Conservation (phyloP, 768 basidiomycete species). For the Suillus discolor region DNA sequence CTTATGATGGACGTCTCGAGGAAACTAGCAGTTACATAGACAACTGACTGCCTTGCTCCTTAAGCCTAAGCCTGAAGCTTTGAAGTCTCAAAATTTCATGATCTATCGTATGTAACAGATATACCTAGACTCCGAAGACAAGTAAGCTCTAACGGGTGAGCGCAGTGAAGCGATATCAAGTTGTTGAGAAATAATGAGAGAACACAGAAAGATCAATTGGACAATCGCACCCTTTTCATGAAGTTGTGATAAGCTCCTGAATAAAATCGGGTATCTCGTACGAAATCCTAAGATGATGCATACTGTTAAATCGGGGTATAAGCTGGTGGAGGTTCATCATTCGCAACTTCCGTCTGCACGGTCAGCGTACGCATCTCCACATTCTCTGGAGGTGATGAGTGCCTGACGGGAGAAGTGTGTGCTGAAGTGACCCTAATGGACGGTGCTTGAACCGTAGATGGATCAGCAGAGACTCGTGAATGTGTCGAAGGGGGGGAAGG, state of each 20-base stretch:
- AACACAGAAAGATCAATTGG: not conserved
- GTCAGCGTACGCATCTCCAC: conserved; percentile 11
- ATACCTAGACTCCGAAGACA: not conserved
- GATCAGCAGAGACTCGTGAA: not conserved
- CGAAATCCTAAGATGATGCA: not conserved
- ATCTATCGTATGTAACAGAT: not conserved
- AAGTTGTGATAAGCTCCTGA: not conserved
- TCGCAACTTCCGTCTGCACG: conserved; percentile 17
- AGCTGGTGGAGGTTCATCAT: conserved; percentile 28
- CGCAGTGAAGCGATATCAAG: not conserved
- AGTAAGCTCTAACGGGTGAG: not conserved
- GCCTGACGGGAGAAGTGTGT: not conserved
- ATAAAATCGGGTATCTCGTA: not conserved
- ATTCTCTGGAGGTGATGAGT: not conserved
- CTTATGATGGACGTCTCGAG: not conserved
- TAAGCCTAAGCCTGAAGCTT: too few species aligned
- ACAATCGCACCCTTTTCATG: not conserved
- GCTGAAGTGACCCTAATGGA: conserved; percentile 4
- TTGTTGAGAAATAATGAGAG: not conserved
- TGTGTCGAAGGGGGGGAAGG: conserved; percentile 1
- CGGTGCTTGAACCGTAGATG: not conserved
- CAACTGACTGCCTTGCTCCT: not conserved
- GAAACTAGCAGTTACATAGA: not conserved
- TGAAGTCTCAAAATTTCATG: not conserved
- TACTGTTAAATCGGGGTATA: conserved; percentile 24